phyloP scores from a whole-genome alignment of 345 rosid species.

The Gossypium longicalyx region DNA sequence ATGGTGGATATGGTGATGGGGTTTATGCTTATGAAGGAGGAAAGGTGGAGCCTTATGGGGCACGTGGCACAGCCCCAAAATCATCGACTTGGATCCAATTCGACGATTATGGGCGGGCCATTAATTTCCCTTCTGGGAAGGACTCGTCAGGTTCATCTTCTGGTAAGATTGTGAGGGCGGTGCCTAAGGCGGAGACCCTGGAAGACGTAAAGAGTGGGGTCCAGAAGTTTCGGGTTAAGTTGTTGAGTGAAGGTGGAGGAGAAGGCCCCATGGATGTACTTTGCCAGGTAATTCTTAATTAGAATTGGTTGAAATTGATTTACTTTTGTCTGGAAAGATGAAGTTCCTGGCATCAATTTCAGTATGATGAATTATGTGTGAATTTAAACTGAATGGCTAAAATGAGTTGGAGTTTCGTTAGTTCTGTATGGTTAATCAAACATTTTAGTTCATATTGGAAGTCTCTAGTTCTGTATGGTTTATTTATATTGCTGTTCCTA shows the following conservation, averaged over 20 bases:
- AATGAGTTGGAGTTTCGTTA: background rate
- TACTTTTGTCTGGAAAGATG: background rate
- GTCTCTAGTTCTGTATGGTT: background rate
- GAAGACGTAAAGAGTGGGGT: conserved; percentile 79
- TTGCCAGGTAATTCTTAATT: conserved; percentile 59
- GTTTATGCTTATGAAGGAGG: conserved; percentile 83
- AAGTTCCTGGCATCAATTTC: background rate
- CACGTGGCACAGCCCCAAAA: conserved; percentile 85
- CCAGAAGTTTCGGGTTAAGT: conserved; percentile 89
- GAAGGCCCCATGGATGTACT: conserved; percentile 86
- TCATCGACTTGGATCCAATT: conserved; percentile 65
- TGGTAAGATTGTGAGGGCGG: conserved; percentile 81
- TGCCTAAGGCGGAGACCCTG: conserved; percentile 78
- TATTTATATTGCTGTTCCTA: background rate
- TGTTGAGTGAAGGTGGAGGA: conserved; percentile 82
- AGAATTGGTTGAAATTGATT: background rate
- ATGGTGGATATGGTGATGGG: conserved; percentile 75
- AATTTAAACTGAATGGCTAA: background rate
- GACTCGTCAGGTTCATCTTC: conserved; percentile 43
- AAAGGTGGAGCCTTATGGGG: conserved; percentile 85
- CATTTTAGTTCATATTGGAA: background rate
- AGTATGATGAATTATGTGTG: background rate
- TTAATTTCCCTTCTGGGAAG: conserved; percentile 53
- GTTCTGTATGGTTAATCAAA: background rate
- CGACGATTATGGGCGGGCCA: conserved; percentile 90